Evolutionary conservation across 495 filamentous ascomycete species (phyloP).

Genomic region (Xylaria castorea): DNA sequence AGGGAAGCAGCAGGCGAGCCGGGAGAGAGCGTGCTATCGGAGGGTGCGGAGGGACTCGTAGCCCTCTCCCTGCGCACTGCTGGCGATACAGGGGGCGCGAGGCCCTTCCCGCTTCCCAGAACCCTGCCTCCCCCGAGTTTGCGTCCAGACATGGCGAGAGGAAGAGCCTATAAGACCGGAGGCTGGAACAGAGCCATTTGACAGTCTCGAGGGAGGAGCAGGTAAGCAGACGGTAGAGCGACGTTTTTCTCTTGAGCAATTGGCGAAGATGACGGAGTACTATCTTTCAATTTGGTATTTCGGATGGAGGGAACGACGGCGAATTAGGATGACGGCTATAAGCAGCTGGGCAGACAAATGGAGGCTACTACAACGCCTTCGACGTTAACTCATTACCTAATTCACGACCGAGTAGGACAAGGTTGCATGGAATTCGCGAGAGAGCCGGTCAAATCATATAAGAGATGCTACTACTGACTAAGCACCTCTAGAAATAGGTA

Average conservation of each 20-base stretch:
- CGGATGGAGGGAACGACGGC: not conserved
- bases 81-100: slow-evolving; percentile 65
- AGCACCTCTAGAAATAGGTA: not conserved
- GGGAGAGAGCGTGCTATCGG: slow-evolving; percentile 60
- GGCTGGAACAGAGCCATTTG: slow-evolving; percentile 24
- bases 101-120: slow-evolving; percentile 78
- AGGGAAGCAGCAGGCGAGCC: slow-evolving; percentile 49
- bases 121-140: slow-evolving; percentile 90
- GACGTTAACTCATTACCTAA: not conserved
- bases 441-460: not conserved
- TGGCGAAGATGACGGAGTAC: not conserved
- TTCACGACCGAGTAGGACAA: not conserved
- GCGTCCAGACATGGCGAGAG: slow-evolving; percentile 71
- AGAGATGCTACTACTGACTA: not conserved
- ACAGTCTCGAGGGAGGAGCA: not conserved
- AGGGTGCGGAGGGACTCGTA: slow-evolving; percentile 55
- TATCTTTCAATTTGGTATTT: not conserved
- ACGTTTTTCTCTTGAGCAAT: not conserved
- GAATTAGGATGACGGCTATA: not conserved
- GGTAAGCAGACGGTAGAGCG: not conserved
- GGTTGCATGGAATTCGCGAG: not conserved
- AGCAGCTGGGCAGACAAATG: not conserved
- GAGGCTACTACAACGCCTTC: not conserved
- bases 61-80: slow-evolving; percentile 43
- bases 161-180: slow-evolving; percentile 18